These are phyloP conservation scores for Fomes fomentarius DNA, from an alignment of 1,284 basidiomycete genomes.

Conservation along the genomic window DNA sequence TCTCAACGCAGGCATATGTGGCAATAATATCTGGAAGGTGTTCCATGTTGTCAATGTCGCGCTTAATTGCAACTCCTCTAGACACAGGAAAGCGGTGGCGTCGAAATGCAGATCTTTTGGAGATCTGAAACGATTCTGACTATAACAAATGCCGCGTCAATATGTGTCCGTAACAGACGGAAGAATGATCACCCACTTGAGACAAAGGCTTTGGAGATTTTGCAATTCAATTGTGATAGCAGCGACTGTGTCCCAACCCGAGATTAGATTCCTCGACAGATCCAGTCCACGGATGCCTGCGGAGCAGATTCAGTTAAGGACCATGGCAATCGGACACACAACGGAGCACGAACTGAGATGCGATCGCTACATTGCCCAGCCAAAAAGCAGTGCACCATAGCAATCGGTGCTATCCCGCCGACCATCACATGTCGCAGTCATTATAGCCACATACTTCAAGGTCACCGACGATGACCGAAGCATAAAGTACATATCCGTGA, in stretches of 20 bases:
- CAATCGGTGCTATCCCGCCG: too few species aligned
- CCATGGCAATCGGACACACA: neutral
- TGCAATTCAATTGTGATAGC: slow-evolving; percentile 68
- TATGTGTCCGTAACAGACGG: slow-evolving; percentile 2
- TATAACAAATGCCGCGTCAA: slow-evolving; percentile 32
- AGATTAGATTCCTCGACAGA: slow-evolving; percentile 79
- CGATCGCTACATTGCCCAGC: too few species aligned
- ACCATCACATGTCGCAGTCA: too few species aligned
- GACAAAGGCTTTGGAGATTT: slow-evolving; percentile 63
- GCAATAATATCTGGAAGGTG: slow-evolving; percentile 59
- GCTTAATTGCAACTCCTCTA: slow-evolving; percentile 80
- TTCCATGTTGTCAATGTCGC: slow-evolving; percentile 71
- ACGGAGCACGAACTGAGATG: neutral
- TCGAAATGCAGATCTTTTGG: slow-evolving; percentile 34
- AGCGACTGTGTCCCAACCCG: slow-evolving; percentile 73
- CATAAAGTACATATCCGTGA: too few species aligned
- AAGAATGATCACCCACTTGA: slow-evolving; percentile 67
- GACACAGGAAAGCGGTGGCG: slow-evolving; percentile 49
- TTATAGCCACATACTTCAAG: too few species aligned
- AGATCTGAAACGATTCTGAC: slow-evolving; percentile 60
- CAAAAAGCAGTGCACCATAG: too few species aligned
- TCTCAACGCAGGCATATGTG: slow-evolving; percentile 62
- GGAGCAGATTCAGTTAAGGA: neutral
- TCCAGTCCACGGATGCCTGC: slow-evolving; percentile 82
- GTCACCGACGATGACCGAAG: too few species aligned